Conservation (phyloP, 75 land plant genomes). For the Ceratopteris richardii region DNA sequence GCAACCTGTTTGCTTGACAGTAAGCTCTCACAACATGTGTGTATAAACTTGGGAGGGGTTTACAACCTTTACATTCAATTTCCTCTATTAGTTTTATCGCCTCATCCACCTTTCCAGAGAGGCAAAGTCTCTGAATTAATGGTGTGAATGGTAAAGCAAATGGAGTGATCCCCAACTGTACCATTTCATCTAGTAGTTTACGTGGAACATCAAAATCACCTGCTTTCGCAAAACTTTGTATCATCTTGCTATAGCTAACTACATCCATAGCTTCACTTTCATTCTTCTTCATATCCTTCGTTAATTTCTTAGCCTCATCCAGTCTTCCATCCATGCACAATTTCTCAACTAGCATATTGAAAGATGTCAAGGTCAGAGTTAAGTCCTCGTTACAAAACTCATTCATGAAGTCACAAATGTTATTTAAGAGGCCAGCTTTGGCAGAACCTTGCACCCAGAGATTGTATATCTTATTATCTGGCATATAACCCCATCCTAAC, state of each 20-base stretch:
- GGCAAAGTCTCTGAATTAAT: slow-evolving; percentile 60
- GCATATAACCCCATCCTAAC: neutral
- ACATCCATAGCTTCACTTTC: neutral
- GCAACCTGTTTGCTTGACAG: slow-evolving; percentile 31
- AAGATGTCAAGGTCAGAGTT: neutral
- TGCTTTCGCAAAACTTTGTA: slow-evolving; percentile 8
- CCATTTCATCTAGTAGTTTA: slow-evolving; percentile 1
- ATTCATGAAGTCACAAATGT: neutral
- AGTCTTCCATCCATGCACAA: neutral
- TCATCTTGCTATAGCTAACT: slow-evolving; percentile 5
- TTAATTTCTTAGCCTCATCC: slow-evolving; percentile 4
- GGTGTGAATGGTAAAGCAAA: slow-evolving; percentile 8
- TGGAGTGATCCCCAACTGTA: slow-evolving; percentile 1
- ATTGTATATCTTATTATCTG: neutral
- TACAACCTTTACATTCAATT: slow-evolving; percentile 38
- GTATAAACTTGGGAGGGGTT: slow-evolving; percentile 35
- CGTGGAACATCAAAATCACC: slow-evolving; percentile 4
- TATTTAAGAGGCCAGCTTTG: neutral
- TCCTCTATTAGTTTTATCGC: slow-evolving; percentile 46
- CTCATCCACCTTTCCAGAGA: slow-evolving; percentile 39
- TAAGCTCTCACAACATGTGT: slow-evolving; percentile 49
- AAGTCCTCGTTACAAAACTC: neutral
- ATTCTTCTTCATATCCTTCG: neutral
- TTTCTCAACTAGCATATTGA: neutral
- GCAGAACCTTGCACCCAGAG: neutral